These are phyloP conservation scores for Diplosphaera chodatii DNA, from an alignment of 139 green algal genomes.

Conservation along the genomic window DNA sequence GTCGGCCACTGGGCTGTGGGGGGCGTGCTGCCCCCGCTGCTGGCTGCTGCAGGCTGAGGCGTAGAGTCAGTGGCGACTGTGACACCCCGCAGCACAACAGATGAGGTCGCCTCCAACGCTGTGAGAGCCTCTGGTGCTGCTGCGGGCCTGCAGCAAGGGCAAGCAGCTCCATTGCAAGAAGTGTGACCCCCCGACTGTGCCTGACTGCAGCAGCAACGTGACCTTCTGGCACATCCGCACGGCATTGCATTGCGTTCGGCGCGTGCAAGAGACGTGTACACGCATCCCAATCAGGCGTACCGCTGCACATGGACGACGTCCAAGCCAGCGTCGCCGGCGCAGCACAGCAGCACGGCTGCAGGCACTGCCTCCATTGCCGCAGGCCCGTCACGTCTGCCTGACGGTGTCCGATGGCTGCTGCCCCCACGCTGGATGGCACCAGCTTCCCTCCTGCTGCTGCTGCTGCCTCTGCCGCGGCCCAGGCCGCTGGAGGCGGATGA, in stretches of 20 bases:
- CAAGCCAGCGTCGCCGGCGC: not conserved
- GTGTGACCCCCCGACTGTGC: no score
- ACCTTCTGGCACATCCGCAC: no score
- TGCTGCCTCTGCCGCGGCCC: not conserved
- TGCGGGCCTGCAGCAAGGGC: not conserved
- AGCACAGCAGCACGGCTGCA: not conserved
- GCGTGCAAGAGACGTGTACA: no score
- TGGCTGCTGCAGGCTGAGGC: not conserved
- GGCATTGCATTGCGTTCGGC: no score
- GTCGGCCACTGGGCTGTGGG: not conserved
- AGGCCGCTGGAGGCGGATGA: not conserved
- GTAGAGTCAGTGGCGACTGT: not conserved
- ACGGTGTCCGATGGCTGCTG: no score
- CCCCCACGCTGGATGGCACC: no score
- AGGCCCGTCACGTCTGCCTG: no score
- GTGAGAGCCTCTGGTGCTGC: no score
- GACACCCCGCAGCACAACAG: not conserved
- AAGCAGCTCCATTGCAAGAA: no score
- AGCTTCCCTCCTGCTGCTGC: not conserved
- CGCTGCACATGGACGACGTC: not conserved
- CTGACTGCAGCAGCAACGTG: no score
- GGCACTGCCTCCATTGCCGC: not conserved
- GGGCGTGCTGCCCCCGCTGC: not conserved
- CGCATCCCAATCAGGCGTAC: not conserved
- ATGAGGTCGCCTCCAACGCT: not conserved